phyloP scores from a whole-genome alignment of 176 grass and related monocot species.

The Raddia distichophylla region DNA sequence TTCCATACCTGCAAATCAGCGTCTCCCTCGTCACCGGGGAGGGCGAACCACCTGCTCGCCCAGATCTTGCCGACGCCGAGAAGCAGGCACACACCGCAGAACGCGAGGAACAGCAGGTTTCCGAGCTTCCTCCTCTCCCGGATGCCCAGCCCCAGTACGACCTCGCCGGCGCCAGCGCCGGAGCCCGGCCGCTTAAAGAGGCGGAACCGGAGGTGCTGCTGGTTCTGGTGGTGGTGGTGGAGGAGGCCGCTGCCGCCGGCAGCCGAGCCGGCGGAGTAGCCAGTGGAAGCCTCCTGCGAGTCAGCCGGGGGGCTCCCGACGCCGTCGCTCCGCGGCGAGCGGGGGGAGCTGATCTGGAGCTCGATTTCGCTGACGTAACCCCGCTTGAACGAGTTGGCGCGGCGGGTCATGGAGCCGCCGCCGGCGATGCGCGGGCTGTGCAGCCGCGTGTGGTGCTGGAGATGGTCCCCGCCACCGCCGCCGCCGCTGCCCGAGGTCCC shows the following conservation, averaged over 20 bases:
- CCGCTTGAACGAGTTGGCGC: constrained; percentile 93
- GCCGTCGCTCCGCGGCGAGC: constrained; percentile 60
- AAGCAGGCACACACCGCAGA: constrained; percentile 76
- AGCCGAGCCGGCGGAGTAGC: neutral
- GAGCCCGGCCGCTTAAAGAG: constrained; percentile 55
- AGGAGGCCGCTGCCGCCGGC: constrained; percentile 9
- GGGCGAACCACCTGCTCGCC: constrained; percentile 57
- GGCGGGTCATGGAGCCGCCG: constrained; percentile 84
- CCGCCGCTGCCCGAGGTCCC: constrained; percentile 15
- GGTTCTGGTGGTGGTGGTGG: constrained; percentile 62
- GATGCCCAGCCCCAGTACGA: constrained; percentile 54
- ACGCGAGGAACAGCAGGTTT: constrained; percentile 80
- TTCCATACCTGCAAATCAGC: constrained; percentile 54
- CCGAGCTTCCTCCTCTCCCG: constrained; percentile 63
- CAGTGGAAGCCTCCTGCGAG: constrained; percentile 4
- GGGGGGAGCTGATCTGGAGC: constrained; percentile 95
- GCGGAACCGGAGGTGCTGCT: constrained; percentile 61
- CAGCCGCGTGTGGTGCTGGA: constrained; percentile 51
- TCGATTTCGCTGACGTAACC: constrained; percentile 67
- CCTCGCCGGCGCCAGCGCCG: constrained; percentile 1
- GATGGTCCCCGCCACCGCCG: constrained; percentile 33
- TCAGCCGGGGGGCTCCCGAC: constrained; percentile 52
- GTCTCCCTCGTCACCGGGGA: constrained; percentile 27
- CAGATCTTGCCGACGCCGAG: constrained; percentile 80
- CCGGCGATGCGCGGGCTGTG: constrained; percentile 77